Evolutionary conservation across 257 asterid genomes (phyloP).

Genomic region (Nyctanthes arbortristis): DNA sequence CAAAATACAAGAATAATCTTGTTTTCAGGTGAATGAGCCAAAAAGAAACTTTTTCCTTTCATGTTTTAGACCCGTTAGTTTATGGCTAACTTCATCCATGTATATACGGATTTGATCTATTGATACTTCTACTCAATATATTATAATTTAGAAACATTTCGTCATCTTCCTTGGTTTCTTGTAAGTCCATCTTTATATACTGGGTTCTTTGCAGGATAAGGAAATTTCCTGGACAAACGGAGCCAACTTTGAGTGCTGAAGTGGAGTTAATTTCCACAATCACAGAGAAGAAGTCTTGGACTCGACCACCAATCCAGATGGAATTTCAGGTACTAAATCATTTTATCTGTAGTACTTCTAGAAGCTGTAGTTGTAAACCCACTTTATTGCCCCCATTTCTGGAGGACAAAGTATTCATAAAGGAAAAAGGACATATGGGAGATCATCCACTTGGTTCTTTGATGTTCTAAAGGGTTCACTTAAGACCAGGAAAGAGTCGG

Average conservation of each 20-base stretch:
- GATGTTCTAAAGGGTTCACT: neutral
- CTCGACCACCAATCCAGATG: slow-evolving; percentile 99
- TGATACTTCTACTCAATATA: too few species aligned
- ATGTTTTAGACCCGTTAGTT: neutral
- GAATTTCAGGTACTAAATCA: slow-evolving; percentile 79
- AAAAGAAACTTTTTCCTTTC: neutral
- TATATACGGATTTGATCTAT: neutral
- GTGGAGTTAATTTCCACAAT: slow-evolving; percentile 95
- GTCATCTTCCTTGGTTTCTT: slow-evolving; percentile 8
- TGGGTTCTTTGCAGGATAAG: slow-evolving; percentile 66
- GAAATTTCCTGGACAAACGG: slow-evolving; percentile 99
- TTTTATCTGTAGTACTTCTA: slow-evolving; percentile 7
- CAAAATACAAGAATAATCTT: neutral
- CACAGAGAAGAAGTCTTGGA: slow-evolving; percentile 95
- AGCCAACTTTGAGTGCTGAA: slow-evolving; percentile 97
- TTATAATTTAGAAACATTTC: neutral
- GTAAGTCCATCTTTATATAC: slow-evolving; percentile 11
- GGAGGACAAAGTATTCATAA: neutral
- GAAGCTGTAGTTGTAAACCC: slow-evolving; percentile 3
- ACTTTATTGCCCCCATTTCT: slow-evolving; percentile 5
- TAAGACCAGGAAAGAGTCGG: neutral
- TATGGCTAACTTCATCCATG: neutral
- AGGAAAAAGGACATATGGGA: slow-evolving; percentile 4
- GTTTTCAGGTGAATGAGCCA: neutral
- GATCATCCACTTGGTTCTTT: slow-evolving; percentile 1